phyloP scores from a whole-genome alignment of 345 rosid species.

The Raphanus raphanistrum region DNA sequence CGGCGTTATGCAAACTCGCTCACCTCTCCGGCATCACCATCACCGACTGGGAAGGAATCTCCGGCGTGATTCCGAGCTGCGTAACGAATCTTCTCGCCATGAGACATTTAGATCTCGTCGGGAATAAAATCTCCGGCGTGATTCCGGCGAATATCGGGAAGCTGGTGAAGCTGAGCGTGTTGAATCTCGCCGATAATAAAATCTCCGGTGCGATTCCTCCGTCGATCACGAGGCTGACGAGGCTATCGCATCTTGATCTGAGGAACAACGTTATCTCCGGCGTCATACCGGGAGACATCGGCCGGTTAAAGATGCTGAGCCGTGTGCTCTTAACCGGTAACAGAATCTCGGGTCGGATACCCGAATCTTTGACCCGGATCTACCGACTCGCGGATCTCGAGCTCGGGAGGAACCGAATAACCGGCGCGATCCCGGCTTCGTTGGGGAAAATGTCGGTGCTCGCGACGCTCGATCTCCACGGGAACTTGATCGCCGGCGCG shows the following conservation, averaged over 20 bases:
- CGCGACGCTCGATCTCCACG: constrained; percentile 63
- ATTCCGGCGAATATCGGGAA: constrained; percentile 64
- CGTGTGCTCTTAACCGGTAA: constrained; percentile 63
- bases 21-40: constrained; percentile 54
- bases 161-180: constrained; percentile 51
- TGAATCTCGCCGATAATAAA: constrained; percentile 74
- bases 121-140: constrained; percentile 63
- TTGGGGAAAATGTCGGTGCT: constrained; percentile 72
- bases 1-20: constrained; percentile 63
- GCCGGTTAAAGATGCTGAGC: constrained; percentile 66
- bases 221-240: constrained; percentile 53
- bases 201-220: constrained; percentile 57
- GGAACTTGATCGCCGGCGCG: constrained; percentile 57
- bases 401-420: constrained; percentile 54
- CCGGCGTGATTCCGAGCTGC: constrained; percentile 69
- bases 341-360: constrained; percentile 65
- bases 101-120: constrained; percentile 68
- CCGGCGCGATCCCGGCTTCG: constrained; percentile 53
- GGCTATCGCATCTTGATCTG: constrained; percentile 70
- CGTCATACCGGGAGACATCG: constrained; percentile 56
- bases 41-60: constrained; percentile 78
- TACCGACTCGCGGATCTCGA: constrained; percentile 79
- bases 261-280: constrained; percentile 63
- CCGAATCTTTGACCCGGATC: constrained; percentile 53
- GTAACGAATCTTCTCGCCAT: constrained; percentile 49